Base-by-base conservation (phyloP, 1,139 yeast species). In the Eremothecium gossypii region DNA sequence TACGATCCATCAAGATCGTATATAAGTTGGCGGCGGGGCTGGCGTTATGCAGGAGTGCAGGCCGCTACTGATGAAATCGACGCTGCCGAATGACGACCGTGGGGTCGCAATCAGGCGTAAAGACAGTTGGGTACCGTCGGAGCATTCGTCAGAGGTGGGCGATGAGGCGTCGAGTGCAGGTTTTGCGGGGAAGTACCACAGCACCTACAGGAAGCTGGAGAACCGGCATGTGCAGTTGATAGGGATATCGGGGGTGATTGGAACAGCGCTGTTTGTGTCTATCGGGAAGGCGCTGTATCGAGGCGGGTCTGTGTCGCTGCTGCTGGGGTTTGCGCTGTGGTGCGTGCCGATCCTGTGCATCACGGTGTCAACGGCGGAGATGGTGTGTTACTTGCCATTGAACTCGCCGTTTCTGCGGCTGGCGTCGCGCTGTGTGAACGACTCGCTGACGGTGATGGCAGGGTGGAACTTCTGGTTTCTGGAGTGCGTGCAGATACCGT, bases 161-260 rank as follows among this genome's bases (percentile, higher is more conserved):
- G 23, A 17, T 17, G 23, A 6, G 23, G 23, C 6, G 23, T 17
- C 23, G 5, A 17, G 23, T 17, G 23, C 3, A 17, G 23, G 23
- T 6, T 17, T 17, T 17, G 23, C 23, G 23, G 23, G 23, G 3
- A 17, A 17, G 23, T 29, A 29, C 31, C 31, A 12, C 13, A 29
- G 31, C 31, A 55, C 60, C 2, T 64, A 67, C 39, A 64, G 82
- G 52, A 64, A 63, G 37, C 60, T 76, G 42, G 67, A 70, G 48
- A 73, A 76, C 40, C 69, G 85, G 56, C 84, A 79, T 57, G 79
- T 84, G 40, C 84, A 84, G 53, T 73, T 84, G 55, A 83, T 84
- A 55, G 87, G 91, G 39, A 77, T 79, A 30, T 91, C 94, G 36
- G 95, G 95, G 39, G 79, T 86, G 36, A 83, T 85, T 52, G 95